Percentiles rank a stretch among this genome's conserved stretches.
These are phyloP conservation scores for Colletotrichum lentis DNA, from an alignment of 2,329 filamentous ascomycete genomes.

Conservation along the genomic window DNA sequence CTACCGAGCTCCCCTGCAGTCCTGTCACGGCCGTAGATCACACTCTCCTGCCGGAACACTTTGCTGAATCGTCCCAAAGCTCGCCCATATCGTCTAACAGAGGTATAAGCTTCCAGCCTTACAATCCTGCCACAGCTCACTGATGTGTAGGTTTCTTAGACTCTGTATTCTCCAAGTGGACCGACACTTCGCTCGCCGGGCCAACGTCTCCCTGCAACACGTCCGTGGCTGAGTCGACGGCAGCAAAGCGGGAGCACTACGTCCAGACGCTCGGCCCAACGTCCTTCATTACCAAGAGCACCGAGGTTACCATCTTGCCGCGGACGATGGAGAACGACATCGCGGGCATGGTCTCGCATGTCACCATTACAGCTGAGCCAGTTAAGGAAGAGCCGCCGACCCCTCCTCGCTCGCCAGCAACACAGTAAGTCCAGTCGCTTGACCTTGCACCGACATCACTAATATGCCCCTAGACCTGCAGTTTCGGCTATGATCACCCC, in stretches of 20 bases:
- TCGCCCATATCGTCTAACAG: constrained; percentile 46
- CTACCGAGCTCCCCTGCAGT: constrained; percentile 17
- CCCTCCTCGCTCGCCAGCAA: constrained; percentile 44
- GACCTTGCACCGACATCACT: neutral
- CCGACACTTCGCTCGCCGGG: constrained; percentile 47
- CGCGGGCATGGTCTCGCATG: constrained; percentile 48
- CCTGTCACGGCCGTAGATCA: constrained; percentile 18
- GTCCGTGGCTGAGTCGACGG: constrained; percentile 44
- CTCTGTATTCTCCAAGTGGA: constrained; percentile 57
- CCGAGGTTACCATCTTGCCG: constrained; percentile 49
- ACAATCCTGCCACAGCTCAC: constrained; percentile 36
- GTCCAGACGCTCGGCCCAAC: constrained; percentile 53
- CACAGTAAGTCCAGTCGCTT: constrained; percentile 41
- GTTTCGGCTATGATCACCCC: neutral
- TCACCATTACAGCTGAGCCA: constrained; percentile 49
- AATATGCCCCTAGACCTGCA: constrained; percentile 5
- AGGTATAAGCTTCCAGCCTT: constrained; percentile 43
- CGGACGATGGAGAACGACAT: constrained; percentile 46
- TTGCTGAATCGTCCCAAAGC: constrained; percentile 25
- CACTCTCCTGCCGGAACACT: constrained; percentile 21
- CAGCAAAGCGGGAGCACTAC: constrained; percentile 45
- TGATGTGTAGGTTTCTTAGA: constrained; percentile 45
- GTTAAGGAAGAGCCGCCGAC: constrained; percentile 43
- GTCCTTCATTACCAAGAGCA: constrained; percentile 54
- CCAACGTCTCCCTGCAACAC: constrained; percentile 47